Evolutionary conservation across 225 moss, liverwort and hornwort species (phyloP), one percentile per base, ranked within the genome.

Genomic region (Polytrichum formosum): DNA sequence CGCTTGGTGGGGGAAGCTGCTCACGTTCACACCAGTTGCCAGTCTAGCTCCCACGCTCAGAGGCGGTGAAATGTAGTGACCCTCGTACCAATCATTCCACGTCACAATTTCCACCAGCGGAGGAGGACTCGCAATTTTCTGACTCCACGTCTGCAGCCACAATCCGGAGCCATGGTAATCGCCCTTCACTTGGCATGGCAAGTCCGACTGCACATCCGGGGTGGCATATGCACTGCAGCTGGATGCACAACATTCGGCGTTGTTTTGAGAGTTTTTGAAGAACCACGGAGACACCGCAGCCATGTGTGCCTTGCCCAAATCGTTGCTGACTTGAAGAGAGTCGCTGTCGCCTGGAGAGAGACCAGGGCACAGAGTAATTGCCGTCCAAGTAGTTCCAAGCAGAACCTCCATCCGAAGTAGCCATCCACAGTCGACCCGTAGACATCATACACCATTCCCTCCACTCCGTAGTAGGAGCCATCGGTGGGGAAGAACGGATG

Each of bases 71-170:
- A 82, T 55, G 69, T 86, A 77, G 55, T 74, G 74, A 1, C 75
- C 74, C 74, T 86, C 82, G 9, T 80, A 20, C 78, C 82, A 78
- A 22, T 82, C 82, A 59, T 82, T 78, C 82, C 82, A 78, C 7
- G 82, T 67, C 26, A 66, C 71, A n/a, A 82, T 78, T 54, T 75
- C 71, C 54, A 76, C 82, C 56, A 78, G 13, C 2, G 68, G 68
- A 21, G 79, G 30, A 18, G 78, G 63, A 56, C 70, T 78, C 4
- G 70, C 56, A 21, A 81, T 79, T 2, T 77, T 77, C 63, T 82
- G 86, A 1, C 61, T 6, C 80, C 82, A 83, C 67, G 73, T 79
- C 66, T 72, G 74, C 22, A 84, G 37, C 84, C 84, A 81, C 28
- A 84, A 69, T 0, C 80, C 77, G 1, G 75, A 23, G 19, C 78